A percentile compares a stretch with the other conserved stretches of the same genome.
phyloP scores from a whole-genome alignment of 2,329 filamentous ascomycete genomes.

The Helotiales sp. region DNA sequence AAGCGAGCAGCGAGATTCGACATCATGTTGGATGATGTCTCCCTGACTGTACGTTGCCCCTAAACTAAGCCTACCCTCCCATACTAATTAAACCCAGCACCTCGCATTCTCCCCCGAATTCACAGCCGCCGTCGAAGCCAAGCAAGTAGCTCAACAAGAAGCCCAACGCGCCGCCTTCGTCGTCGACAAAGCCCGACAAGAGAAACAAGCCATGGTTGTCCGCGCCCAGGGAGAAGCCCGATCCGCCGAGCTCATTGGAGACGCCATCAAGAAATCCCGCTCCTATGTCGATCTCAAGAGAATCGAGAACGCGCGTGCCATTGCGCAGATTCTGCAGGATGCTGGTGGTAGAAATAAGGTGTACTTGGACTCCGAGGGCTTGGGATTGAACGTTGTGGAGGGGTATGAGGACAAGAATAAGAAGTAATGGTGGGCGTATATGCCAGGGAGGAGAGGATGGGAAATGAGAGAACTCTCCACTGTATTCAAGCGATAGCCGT shows the following conservation, averaged over 20 bases:
- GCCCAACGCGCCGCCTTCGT: slow-evolving; percentile 96
- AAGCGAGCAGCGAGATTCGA: slow-evolving; percentile 94
- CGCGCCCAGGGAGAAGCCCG: slow-evolving; percentile 98
- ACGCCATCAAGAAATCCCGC: slow-evolving; percentile 99
- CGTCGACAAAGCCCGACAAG: slow-evolving; percentile 97
- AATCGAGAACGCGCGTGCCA: slow-evolving; percentile 92
- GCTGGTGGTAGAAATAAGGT: slow-evolving; percentile 88
- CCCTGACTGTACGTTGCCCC: slow-evolving; percentile 75
- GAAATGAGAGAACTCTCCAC: slow-evolving; percentile 50
- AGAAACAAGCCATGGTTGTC: slow-evolving; percentile 99
- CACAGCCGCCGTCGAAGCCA: slow-evolving; percentile 74
- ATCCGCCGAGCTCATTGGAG: slow-evolving; percentile 96
- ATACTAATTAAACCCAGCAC: slow-evolving; percentile 52
- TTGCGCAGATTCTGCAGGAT: slow-evolving; percentile 88
- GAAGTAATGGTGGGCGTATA: slow-evolving; percentile 47
- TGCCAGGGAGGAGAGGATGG: slow-evolving; percentile 1
- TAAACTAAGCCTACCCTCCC: not conserved
- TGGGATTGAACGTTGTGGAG: slow-evolving; percentile 86
- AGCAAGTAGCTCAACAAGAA: slow-evolving; percentile 84
- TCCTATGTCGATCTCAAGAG: slow-evolving; percentile 96
- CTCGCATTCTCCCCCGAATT: slow-evolving; percentile 76
- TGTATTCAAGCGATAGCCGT: slow-evolving; percentile 47
- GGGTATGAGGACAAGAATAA: slow-evolving; percentile 51
- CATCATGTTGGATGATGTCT: slow-evolving; percentile 96
- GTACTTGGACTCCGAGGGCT: slow-evolving; percentile 86